Evolutionary conservation across 768 basidiomycete genomes (phyloP).

Genomic region (Antrodiella citrinella): DNA sequence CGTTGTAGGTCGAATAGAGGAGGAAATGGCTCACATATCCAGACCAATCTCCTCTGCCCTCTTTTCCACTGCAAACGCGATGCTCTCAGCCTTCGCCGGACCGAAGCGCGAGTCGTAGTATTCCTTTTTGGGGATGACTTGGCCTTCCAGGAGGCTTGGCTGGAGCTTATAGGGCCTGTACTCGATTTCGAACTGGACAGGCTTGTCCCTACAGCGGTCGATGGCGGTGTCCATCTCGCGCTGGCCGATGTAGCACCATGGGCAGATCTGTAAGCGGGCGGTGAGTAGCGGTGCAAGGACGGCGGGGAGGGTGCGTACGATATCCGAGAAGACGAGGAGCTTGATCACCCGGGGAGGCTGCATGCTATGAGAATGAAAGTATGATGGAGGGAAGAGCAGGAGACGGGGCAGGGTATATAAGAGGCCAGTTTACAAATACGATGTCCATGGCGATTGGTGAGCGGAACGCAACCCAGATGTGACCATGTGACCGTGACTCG

Average conservation of each 20-base stretch:
- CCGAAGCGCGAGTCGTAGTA: slow-evolving; percentile 32
- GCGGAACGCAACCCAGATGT: not conserved
- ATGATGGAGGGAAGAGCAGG: not conserved
- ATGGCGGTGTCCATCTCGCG: slow-evolving; percentile 32
- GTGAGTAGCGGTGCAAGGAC: not conserved
- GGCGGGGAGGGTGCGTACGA: slow-evolving; percentile 20
- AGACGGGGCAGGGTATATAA: not conserved
- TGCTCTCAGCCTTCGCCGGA: slow-evolving; percentile 25
- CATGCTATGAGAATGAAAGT: slow-evolving; percentile 2
- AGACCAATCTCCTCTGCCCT: slow-evolving; percentile 33
- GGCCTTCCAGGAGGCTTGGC: slow-evolving; percentile 24
- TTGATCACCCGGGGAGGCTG: slow-evolving; percentile 14
- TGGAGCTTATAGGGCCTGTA: slow-evolving; percentile 41
- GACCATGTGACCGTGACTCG: not conserved
- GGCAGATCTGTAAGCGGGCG: slow-evolving; percentile 28
- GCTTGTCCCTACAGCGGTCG: slow-evolving; percentile 23
- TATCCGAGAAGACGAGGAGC: slow-evolving; percentile 26
- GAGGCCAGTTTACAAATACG: not conserved
- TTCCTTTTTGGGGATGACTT: slow-evolving; percentile 20
- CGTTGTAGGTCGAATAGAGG: too few species aligned
- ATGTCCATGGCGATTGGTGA: not conserved
- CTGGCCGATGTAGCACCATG: slow-evolving; percentile 36
- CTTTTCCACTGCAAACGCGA: slow-evolving; percentile 23
- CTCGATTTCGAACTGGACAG: slow-evolving; percentile 31
- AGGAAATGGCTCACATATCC: slow-evolving; percentile 38